Base-by-base conservation (phyloP, 108 stramenopile species). In the Schizochytrium sp. region DNA sequence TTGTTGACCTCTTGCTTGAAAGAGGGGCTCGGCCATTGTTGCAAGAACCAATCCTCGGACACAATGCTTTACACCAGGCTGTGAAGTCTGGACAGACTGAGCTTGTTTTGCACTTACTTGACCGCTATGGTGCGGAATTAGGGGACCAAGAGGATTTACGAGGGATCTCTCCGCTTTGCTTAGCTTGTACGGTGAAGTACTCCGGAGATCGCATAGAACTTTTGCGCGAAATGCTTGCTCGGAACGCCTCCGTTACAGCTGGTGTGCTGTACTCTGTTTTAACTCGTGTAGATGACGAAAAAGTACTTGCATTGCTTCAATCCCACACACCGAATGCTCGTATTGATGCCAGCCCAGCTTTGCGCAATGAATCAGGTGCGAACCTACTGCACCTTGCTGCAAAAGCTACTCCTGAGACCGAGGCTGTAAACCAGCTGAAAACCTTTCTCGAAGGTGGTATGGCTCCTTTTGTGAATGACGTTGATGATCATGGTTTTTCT, bases 1-100 rank as follows among this genome's bases (percentile, higher is more conserved):
- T 83, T 17, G 76, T 83, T 53, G 28, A 83, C 28, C 50, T 83
- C 1, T 50, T 83, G 12, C 40, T 83, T n/a, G 76, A 83, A 5
- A 83, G 55, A n/a, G 76, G 76, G 4, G 76, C 76, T 5, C 50
- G 55, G 15, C 50, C 76, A 7, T 7, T 17, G 17, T 10, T 55
- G 76, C 47, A 49, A 83, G 76, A 83, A 28, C 76, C 76, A n/a
- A 83, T 83, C 28, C 76, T 83, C 3, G 76, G 76, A 13, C 76
- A 83, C 76, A 83, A 49, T 55, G 76, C 53, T 5, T 17, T 83
- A 10, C 76, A 83, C n/a, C 76, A 83, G 47, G 76, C 76, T 5
- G 76, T 83, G 5, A 83, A 83, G 2, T 55, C 50, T 5, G 76
- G 76, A 47, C 10, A 83, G 50, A n/a, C 53, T 49, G 76, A 49